phyloP scores from a whole-genome alignment of 1,284 basidiomycete species.

The Rhodotorula sp. region DNA sequence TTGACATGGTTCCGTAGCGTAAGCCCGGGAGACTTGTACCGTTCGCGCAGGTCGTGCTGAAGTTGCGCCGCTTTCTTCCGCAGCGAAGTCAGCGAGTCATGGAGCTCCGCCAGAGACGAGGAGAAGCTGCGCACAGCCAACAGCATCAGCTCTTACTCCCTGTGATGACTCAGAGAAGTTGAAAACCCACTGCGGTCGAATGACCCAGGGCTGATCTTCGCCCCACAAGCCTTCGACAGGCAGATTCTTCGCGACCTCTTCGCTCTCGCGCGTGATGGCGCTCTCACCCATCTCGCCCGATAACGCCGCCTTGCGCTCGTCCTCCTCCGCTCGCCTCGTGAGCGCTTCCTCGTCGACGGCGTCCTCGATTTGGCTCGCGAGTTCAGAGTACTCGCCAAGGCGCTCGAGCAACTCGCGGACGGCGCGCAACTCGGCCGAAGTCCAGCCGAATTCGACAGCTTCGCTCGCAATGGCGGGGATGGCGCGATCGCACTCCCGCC shows the following conservation, averaged over 20 bases:
- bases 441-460: background rate
- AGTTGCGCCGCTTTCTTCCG: slow-evolving; percentile 42
- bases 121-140: slow-evolving; percentile 62
- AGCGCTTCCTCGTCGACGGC: slow-evolving; percentile 56
- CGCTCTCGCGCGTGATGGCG: slow-evolving; percentile 11
- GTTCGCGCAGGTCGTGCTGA: slow-evolving; percentile 42
- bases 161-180: background rate
- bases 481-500: slow-evolving; percentile 10
- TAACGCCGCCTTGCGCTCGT: slow-evolving; percentile 40
- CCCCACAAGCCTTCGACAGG: slow-evolving; percentile 27
- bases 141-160: too few species aligned
- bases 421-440: slow-evolving; percentile 8
- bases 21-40: slow-evolving; percentile 15
- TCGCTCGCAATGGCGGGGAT: background rate
- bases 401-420: slow-evolving; percentile 58
- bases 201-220: slow-evolving; percentile 55
- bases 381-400: slow-evolving; percentile 59
- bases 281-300: slow-evolving; percentile 36
- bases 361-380: slow-evolving; percentile 62
- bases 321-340: slow-evolving; percentile 35
- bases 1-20: slow-evolving; percentile 17
- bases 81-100: slow-evolving; percentile 50
- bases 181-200: slow-evolving; percentile 66
- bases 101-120: slow-evolving; percentile 58
- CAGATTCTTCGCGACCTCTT: slow-evolving; percentile 7